Evolutionary conservation across 441 rosid genomes (phyloP), one percentile per base, ranked within the genome.

Genomic region (Macaranga tanarius): DNA sequence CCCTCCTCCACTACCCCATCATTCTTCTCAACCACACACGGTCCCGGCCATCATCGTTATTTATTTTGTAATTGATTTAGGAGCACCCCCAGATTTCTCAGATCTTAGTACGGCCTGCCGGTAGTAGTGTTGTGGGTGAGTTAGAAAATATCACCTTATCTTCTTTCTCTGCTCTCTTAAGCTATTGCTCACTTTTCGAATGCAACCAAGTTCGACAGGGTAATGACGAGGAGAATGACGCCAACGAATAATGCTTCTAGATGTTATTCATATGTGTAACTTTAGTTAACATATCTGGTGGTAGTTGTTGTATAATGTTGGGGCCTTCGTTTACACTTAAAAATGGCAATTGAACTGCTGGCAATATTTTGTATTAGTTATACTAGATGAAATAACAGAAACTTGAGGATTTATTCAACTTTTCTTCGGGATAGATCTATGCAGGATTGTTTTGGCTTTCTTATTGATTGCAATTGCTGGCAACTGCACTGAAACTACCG

Each of bases 151-250:
- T n/a, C n/a, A n/a, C n/a, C n/a, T n/a, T n/a, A n/a, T n/a, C n/a
- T n/a, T n/a, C n/a, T n/a, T n/a, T n/a, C n/a, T n/a, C n/a, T n/a
- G n/a, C n/a, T n/a, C n/a, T n/a, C n/a, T n/a, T n/a, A n/a, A n/a
- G n/a, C n/a, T n/a, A n/a, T n/a, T n/a, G n/a, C n/a, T n/a, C n/a
- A n/a, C n/a, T n/a, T n/a, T n/a, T n/a, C n/a, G n/a, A n/a, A n/a
- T n/a, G n/a, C n/a, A n/a, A n/a, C n/a, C n/a, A 84, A 79, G 75
- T 95, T 62, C 81, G 79, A 60, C 84, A 81, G 62, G 85, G 76
- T 1, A 81, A 71, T 6, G 91, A 86, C 28, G 87, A 80, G 28
- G 82, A 85, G 70, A 77, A 80, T 16, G 90, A 84, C 81, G 88
- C 82, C 62, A 85, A 92, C 61, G 90, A 83, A 50, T 86, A 70